A percentile compares a stretch with the other conserved stretches of the same genome.
These are phyloP conservation scores for Pseudogymnoascus sp. DNA, from an alignment of 2,329 filamentous ascomycete species.

Conservation along the genomic window DNA sequence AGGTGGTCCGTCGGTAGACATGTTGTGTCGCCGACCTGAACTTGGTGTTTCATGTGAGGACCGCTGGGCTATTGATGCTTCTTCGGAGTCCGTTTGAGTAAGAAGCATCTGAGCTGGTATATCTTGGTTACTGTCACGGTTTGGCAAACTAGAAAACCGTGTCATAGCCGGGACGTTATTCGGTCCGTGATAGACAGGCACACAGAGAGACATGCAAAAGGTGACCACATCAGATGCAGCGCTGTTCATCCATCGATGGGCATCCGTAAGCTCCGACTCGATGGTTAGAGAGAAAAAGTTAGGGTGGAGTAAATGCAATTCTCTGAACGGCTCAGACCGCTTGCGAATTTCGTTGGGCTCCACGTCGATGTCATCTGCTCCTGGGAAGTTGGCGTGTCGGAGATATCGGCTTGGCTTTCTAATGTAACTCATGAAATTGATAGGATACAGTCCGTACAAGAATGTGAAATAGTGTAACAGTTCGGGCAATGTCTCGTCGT, in stretches of 20 bases:
- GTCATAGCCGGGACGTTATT: background rate
- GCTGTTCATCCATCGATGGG: conserved; percentile 70
- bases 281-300: conserved; percentile 76
- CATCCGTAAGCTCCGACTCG: conserved; percentile 71
- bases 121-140: conserved; percentile 18
- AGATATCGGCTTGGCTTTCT: conserved; percentile 74
- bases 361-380: conserved; percentile 67
- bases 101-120: conserved; percentile 24
- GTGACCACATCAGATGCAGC: conserved; percentile 74
- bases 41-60: background rate
- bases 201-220: conserved; percentile 66
- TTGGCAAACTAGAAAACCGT: conserved; percentile 1
- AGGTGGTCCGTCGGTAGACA: conserved; percentile 34
- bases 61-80: background rate
- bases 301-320: conserved; percentile 69
- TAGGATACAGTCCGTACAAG: conserved; percentile 73
- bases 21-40: conserved; percentile 44
- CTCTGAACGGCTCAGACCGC: conserved; percentile 66
- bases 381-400: conserved; percentile 62
- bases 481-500: conserved; percentile 57
- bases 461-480: conserved; percentile 73
- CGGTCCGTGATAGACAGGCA: conserved; percentile 3
- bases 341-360: conserved; percentile 71
- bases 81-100: conserved; percentile 14
- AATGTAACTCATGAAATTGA: conserved; percentile 83